A percentile compares a stretch with the other conserved stretches of the same genome.
phyloP scores from a whole-genome alignment of 2,329 filamentous ascomycete genomes.

The Alternaria brassicicola region DNA sequence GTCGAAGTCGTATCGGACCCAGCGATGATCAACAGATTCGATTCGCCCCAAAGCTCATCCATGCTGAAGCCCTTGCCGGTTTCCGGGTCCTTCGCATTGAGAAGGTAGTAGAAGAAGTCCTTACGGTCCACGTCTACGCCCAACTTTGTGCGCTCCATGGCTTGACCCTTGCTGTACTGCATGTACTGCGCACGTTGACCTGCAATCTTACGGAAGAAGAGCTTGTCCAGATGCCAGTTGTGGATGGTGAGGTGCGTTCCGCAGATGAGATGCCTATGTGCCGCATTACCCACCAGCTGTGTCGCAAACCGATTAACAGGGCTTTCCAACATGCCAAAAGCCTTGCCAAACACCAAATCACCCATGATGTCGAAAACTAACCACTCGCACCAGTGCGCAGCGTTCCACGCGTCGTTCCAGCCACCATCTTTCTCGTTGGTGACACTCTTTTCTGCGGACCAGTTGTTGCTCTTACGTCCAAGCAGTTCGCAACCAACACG shows the following conservation, averaged over 20 bases:
- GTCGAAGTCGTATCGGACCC: slow-evolving; percentile 55
- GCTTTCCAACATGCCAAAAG: slow-evolving; percentile 53
- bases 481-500: slow-evolving; percentile 49
- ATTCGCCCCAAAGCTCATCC: slow-evolving; percentile 58
- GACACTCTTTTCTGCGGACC: slow-evolving; percentile 10
- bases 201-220: slow-evolving; percentile 54
- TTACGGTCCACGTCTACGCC: slow-evolving; percentile 50
- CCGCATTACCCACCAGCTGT: slow-evolving; percentile 52
- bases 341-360: slow-evolving; percentile 54
- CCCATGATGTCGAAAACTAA: slow-evolving; percentile 61
- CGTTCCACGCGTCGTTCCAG: slow-evolving; percentile 54
- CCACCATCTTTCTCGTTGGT: slow-evolving; percentile 31
- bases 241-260: slow-evolving; percentile 54
- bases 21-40: slow-evolving; percentile 57
- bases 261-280: slow-evolving; percentile 54
- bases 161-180: slow-evolving; percentile 52
- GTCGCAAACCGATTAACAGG: slow-evolving; percentile 51
- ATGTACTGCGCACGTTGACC: slow-evolving; percentile 51
- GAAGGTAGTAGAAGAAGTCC: slow-evolving; percentile 57
- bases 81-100: slow-evolving; percentile 55
- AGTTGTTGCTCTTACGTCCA: slow-evolving; percentile 24
- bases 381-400: slow-evolving; percentile 54
- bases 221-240: slow-evolving; percentile 52
- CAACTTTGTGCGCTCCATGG: slow-evolving; percentile 51
- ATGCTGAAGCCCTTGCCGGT: slow-evolving; percentile 53